Percentiles rank a stretch among this genome's conserved stretches.
Conservation (phyloP, 352 stramenopile species). For the Phytophthora constricta region DNA sequence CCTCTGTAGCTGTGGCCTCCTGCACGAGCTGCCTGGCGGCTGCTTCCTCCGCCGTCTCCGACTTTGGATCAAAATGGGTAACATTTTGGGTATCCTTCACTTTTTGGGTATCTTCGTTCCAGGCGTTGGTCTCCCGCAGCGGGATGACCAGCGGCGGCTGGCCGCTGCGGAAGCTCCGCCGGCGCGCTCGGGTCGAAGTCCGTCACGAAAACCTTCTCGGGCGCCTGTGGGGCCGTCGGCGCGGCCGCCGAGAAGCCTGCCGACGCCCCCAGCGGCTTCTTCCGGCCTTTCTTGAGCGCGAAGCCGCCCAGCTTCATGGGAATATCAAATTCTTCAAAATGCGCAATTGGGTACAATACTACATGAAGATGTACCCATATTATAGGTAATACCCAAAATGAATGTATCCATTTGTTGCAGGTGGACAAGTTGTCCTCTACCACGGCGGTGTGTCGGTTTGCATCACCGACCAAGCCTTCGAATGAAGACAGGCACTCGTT, state of each 20-base stretch:
- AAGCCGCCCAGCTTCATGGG: slow-evolving; percentile 48
- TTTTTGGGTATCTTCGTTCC: slow-evolving; percentile 24
- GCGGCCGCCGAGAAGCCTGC: slow-evolving; percentile 29
- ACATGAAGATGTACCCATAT: neutral
- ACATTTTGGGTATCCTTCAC: no score
- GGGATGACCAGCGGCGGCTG: slow-evolving; percentile 69
- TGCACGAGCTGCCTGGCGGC: slow-evolving; percentile 51
- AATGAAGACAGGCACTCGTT: no score
- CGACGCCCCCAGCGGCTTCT: slow-evolving; percentile 30
- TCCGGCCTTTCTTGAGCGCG: slow-evolving; percentile 74
- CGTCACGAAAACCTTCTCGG: slow-evolving; percentile 76
- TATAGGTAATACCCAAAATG: neutral
- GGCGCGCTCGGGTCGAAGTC: slow-evolving; percentile 66
- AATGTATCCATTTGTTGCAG: slow-evolving; percentile 1
- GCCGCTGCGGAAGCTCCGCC: slow-evolving; percentile 28
- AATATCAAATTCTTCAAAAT: neutral
- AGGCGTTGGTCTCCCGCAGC: slow-evolving; percentile 69
- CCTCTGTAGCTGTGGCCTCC: slow-evolving; percentile 32
- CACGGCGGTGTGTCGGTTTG: no score
- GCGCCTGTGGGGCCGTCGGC: slow-evolving; percentile 3
- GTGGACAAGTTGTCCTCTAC: no score
- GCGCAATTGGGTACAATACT: neutral
- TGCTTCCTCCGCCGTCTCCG: slow-evolving; percentile 43
- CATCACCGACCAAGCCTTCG: no score
- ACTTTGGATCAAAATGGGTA: no score